phyloP scores from a whole-genome alignment of 352 stramenopile species.

The Phytophthora cryptogea region DNA sequence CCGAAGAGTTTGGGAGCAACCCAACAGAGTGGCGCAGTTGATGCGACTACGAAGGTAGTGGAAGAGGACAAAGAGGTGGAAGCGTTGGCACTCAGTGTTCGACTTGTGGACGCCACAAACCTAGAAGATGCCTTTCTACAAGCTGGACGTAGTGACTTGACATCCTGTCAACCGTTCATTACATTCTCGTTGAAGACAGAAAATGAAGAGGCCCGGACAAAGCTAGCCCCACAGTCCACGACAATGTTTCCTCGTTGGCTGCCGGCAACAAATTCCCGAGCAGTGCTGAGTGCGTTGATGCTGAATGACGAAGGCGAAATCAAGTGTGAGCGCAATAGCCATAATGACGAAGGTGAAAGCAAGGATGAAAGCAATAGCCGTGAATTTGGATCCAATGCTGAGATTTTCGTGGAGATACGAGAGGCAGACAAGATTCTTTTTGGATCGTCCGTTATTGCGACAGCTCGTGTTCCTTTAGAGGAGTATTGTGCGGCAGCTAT shows the following conservation, averaged over 20 bases:
- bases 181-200: conserved; percentile 44
- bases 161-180: conserved; percentile 53
- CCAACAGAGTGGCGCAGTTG: conserved; percentile 6
- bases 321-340: conserved; percentile 3
- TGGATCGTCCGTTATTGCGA: conserved; percentile 66
- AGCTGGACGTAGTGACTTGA: conserved; percentile 49
- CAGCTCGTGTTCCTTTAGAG: conserved; percentile 48
- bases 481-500: conserved; percentile 51
- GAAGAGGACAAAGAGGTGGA: conserved; percentile 33
- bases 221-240: conserved; percentile 45
- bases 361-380: conserved; percentile 6
- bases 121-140: conserved; percentile 60
- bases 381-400: conserved; percentile 25
- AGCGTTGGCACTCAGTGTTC: conserved; percentile 45
- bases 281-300: conserved; percentile 46
- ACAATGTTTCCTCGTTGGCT: conserved; percentile 74
- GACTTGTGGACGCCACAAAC: conserved; percentile 53
- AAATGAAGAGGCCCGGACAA: conserved; percentile 37
- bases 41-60: neutral
- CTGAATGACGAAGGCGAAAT: conserved; percentile 17
- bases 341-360: conserved; percentile 14
- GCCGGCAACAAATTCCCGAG: conserved; percentile 34
- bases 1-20: neutral
- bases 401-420: conserved; percentile 65
- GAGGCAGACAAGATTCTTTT: conserved; percentile 76